phyloP scores from a whole-genome alignment of 768 basidiomycete genomes.

The Tricholoma sp. region DNA sequence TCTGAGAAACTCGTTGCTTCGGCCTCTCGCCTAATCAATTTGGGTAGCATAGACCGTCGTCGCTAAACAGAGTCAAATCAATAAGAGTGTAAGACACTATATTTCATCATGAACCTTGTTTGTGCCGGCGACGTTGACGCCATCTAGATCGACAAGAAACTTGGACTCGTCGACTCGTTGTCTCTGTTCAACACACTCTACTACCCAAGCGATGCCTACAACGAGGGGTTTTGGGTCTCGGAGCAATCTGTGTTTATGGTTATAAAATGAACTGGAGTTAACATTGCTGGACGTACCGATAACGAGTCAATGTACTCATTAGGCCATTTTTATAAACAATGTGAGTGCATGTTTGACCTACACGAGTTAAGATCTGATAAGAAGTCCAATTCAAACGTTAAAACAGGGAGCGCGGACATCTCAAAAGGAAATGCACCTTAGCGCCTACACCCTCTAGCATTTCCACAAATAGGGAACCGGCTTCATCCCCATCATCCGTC shows the following conservation, averaged over 20 bases:
- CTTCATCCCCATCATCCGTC: constrained; percentile 79
- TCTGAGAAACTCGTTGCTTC: constrained; percentile 20
- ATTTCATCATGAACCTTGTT: constrained; percentile 46
- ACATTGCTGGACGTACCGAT: constrained; percentile 42
- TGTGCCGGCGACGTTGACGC: constrained; percentile 50
- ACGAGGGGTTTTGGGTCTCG: constrained; percentile 67
- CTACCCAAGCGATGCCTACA: constrained; percentile 87
- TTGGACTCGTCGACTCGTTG: constrained; percentile 57
- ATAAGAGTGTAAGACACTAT: neutral
- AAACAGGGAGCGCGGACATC: neutral
- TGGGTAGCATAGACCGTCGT: constrained; percentile 71
- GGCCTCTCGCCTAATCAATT: constrained; percentile 37
- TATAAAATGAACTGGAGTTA: neutral
- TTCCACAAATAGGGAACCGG: constrained; percentile 74
- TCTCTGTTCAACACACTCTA: constrained; percentile 74
- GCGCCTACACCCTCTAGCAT: constrained; percentile 81
- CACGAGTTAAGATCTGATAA: constrained; percentile 53
- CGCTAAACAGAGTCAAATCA: constrained; percentile 37
- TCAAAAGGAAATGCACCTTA: constrained; percentile 39
- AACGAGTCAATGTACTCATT: constrained; percentile 67
- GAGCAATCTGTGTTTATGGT: constrained; percentile 38
- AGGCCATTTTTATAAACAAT: constrained; percentile 83
- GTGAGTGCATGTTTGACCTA: constrained; percentile 75
- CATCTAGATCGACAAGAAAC: constrained; percentile 63
- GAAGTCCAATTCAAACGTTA: neutral